Percentiles rank a stretch among this genome's conserved stretches.
These are phyloP conservation scores for Scleroderma bovista DNA, from an alignment of 768 basidiomycete species.

Conservation along the genomic window DNA sequence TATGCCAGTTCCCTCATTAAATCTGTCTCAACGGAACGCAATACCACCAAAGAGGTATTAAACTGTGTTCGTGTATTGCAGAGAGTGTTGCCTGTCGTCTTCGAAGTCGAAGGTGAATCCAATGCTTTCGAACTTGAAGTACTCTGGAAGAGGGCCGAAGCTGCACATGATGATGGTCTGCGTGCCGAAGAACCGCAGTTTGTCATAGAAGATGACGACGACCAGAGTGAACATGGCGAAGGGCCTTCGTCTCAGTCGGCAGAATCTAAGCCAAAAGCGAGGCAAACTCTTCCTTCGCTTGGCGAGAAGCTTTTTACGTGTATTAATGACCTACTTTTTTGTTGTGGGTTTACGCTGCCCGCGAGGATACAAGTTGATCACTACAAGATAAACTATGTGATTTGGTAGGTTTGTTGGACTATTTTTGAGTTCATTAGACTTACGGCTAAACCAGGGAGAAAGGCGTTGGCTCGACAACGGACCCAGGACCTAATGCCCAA, in stretches of 20 bases:
- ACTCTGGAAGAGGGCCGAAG: conserved; percentile 71
- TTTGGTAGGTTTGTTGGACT: conserved; percentile 56
- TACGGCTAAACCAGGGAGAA: conserved; percentile 64
- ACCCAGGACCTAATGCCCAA: conserved; percentile 55
- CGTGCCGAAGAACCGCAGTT: conserved; percentile 53
- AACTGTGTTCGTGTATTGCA: conserved; percentile 91
- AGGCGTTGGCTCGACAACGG: conserved; percentile 84
- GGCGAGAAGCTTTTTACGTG: conserved; percentile 76
- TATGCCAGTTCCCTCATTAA: conserved; percentile 71
- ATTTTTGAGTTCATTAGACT: conserved; percentile 4
- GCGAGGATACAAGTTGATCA: conserved; percentile 69
- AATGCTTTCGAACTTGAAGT: conserved; percentile 73
- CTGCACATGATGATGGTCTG: conserved; percentile 31
- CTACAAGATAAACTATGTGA: conserved; percentile 80
- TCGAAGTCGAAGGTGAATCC: conserved; percentile 70
- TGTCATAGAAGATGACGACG: conserved; percentile 86
- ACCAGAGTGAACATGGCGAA: conserved; percentile 37
- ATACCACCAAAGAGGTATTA: conserved; percentile 79
- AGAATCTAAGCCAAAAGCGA: conserved; percentile 27
- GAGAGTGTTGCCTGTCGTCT: conserved; percentile 85
- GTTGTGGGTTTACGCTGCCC: conserved; percentile 90
- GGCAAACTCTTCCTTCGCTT: conserved; percentile 62
- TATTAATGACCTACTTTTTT: conserved; percentile 83
- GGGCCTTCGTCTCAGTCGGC: conserved; percentile 16
- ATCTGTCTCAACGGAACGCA: conserved; percentile 47